Percentiles rank a stretch among this genome's conserved stretches.
Evolutionary conservation across 176 grass and related monocot genomes (phyloP).

Genomic region (Aegilops longissima): DNA sequence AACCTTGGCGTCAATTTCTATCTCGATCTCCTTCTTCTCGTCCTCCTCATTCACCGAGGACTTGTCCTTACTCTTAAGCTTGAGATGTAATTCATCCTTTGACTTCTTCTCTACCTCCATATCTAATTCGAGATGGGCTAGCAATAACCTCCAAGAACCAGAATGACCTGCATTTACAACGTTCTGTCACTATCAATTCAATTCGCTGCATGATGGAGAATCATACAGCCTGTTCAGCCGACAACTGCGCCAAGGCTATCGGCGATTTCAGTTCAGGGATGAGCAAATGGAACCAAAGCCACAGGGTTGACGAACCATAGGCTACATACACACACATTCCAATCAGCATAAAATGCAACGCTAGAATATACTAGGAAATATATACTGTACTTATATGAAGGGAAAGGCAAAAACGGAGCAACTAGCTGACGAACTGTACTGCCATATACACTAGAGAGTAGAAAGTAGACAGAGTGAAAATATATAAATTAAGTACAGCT

Average conservation of each 20-base stretch:
- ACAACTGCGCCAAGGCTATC: background rate
- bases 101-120: conserved; percentile 47
- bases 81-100: conserved; percentile 60
- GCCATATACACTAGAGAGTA: too few relatives aligned
- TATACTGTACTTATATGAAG: background rate
- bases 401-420: background rate
- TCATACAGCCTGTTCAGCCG: background rate
- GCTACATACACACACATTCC: background rate
- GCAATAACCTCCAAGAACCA: too few relatives aligned
- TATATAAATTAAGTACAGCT: background rate
- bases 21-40: conserved; percentile 50
- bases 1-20: conserved; percentile 52
- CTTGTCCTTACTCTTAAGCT: conserved; percentile 66
- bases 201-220: too few relatives aligned
- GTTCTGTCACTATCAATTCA: too few relatives aligned
- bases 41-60: conserved; percentile 10
- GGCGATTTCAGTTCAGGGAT: background rate
- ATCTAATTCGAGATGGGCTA: background rate
- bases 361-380: background rate
- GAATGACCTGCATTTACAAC: too few relatives aligned
- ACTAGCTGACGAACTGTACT: background rate
- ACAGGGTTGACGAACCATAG: background rate
- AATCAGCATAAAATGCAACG: background rate
- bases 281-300: background rate
- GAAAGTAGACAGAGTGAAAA: background rate